Percentiles rank a stretch among this genome's conserved stretches.
phyloP scores from a whole-genome alignment of 1,284 basidiomycete species.

The Cerioporus squamosus region DNA sequence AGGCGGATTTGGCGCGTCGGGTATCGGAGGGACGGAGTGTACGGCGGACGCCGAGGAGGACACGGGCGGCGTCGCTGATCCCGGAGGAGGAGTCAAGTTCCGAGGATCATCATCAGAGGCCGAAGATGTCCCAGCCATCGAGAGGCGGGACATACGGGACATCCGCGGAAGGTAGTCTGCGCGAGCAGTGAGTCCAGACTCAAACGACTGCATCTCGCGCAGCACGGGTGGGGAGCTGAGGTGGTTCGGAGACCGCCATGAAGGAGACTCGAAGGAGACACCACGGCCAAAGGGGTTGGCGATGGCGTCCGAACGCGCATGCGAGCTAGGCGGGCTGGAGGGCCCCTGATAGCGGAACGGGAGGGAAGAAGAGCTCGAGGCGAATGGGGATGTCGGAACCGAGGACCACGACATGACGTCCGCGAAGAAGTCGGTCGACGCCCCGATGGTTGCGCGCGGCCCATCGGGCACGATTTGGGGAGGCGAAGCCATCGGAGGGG shows the following conservation, averaged over 20 bases:
- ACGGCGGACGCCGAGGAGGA: conserved; percentile 9
- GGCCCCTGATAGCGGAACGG: conserved; percentile 29
- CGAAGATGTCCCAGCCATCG: conserved; percentile 10
- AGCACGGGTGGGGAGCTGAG: conserved; percentile 52
- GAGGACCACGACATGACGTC: conserved; percentile 65
- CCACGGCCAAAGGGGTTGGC: conserved; percentile 68
- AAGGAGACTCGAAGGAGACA: conserved; percentile 64
- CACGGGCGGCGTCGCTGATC: conserved; percentile 5
- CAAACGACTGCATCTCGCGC: conserved; percentile 82
- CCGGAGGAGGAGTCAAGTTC: conserved; percentile 4
- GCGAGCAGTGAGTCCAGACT: conserved; percentile 74
- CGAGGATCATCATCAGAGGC: conserved; percentile 24
- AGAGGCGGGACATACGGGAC: conserved; percentile 25
- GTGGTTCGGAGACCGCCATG: conserved; percentile 44
- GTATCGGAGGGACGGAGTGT: conserved; percentile 16
- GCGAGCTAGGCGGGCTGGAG: conserved; percentile 14
- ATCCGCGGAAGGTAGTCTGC: conserved; percentile 37
- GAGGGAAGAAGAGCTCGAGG: conserved; percentile 38
- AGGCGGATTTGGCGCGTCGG: conserved; percentile 9
- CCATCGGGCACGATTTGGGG: not conserved
- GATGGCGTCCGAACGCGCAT: conserved; percentile 29
- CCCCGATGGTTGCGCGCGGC: not conserved
- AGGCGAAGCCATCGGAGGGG: conserved; percentile 27
- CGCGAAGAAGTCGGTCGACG: conserved; percentile 61
- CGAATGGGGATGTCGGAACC: conserved; percentile 39